phyloP scores from a whole-genome alignment of 2,329 filamentous ascomycete species.

The Lasiodiplodia sp. region DNA sequence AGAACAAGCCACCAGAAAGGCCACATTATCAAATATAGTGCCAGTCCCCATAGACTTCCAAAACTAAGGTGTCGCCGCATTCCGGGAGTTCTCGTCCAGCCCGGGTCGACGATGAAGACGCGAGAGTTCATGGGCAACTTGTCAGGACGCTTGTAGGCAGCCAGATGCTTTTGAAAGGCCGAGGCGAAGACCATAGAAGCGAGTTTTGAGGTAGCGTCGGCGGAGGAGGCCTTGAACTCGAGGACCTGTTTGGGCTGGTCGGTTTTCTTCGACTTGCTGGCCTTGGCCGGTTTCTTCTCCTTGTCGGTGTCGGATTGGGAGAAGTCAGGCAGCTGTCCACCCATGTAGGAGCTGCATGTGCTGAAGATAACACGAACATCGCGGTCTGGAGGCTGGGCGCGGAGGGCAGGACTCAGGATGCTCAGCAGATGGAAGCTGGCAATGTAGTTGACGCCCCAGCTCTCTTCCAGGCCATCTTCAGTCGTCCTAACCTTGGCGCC shows the following conservation, averaged over 20 bases:
- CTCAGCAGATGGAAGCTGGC: slow-evolving; percentile 94
- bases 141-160: slow-evolving; percentile 84
- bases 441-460: slow-evolving; percentile 94
- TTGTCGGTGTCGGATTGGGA: slow-evolving; percentile 52
- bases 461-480: slow-evolving; percentile 81
- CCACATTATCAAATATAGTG: slow-evolving; percentile 79
- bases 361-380: slow-evolving; percentile 89
- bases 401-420: slow-evolving; percentile 87
- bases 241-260: slow-evolving; percentile 35
- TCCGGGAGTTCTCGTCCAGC: slow-evolving; percentile 82
- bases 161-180: slow-evolving; percentile 91
- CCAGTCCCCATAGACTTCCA: slow-evolving; percentile 81
- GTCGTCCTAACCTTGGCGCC: slow-evolving; percentile 69
- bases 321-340: slow-evolving; percentile 70
- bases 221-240: slow-evolving; percentile 52
- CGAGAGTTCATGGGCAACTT: slow-evolving; percentile 80
- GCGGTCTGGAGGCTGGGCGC: slow-evolving; percentile 89
- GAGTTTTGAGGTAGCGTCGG: slow-evolving; percentile 63
- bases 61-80: slow-evolving; percentile 86
- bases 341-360: slow-evolving; percentile 88
- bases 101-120: slow-evolving; percentile 88
- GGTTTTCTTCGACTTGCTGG: slow-evolving; percentile 30
- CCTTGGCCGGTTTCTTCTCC: slow-evolving; percentile 58
- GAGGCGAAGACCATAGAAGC: slow-evolving; percentile 88
- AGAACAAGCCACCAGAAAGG: slow-evolving; percentile 85